These are phyloP conservation scores for Fusarium pininemorale DNA, from an alignment of 2,329 filamentous ascomycete species.

Conservation along the genomic window DNA sequence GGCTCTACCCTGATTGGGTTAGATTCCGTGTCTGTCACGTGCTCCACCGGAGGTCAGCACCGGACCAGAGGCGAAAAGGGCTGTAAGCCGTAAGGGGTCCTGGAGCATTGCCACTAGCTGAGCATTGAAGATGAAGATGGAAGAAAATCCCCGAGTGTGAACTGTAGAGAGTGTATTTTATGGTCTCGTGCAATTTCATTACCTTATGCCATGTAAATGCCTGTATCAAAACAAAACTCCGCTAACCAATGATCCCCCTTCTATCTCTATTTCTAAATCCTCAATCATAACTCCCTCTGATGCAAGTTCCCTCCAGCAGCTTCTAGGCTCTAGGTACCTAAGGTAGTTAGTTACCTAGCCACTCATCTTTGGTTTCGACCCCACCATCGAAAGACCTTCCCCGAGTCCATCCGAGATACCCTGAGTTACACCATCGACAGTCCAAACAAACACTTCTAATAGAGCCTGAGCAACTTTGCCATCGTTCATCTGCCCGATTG, in stretches of 20 bases:
- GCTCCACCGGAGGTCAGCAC: background rate
- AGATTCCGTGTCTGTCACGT: slow-evolving; percentile 15
- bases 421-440: slow-evolving; percentile 69
- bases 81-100: background rate
- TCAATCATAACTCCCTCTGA: background rate
- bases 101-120: background rate
- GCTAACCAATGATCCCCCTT: background rate
- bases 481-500: slow-evolving; percentile 69
- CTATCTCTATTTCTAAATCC: slow-evolving; percentile 17
- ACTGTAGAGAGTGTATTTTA: background rate
- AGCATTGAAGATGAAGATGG: background rate
- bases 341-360: background rate
- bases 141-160: background rate
- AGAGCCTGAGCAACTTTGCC: slow-evolving; percentile 70
- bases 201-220: background rate
- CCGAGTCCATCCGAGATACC: slow-evolving; percentile 73
- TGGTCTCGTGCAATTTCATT: background rate
- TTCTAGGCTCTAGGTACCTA: background rate
- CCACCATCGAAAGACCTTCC: slow-evolving; percentile 45
- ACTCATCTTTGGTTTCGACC: slow-evolving; percentile 17
- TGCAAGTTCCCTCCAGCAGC: background rate
- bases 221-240: background rate
- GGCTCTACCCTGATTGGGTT: slow-evolving; percentile 1
- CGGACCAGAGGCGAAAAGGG: background rate
- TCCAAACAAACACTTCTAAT: slow-evolving; percentile 66